phyloP scores from a whole-genome alignment of 139 green algal species.

The Desmodesmus armatus region DNA sequence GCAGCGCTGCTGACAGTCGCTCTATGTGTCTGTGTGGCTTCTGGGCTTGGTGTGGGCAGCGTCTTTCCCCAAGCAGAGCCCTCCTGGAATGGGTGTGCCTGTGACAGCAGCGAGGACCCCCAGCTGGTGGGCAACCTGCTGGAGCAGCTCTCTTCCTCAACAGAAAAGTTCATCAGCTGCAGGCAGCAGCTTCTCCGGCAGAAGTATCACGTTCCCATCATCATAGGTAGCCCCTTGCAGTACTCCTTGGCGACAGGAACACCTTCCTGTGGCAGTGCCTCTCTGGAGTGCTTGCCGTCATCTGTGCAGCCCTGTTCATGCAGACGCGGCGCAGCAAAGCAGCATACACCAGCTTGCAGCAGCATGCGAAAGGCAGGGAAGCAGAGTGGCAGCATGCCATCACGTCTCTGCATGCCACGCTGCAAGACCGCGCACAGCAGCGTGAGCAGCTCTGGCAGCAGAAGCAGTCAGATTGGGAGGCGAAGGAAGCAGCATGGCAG shows the following conservation, averaged over 20 bases:
- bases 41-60: too few species aligned
- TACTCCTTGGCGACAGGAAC: background rate
- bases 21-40: too few species aligned
- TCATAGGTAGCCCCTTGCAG: constrained; percentile 14
- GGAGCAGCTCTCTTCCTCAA: constrained; percentile 11
- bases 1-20: too few species aligned
- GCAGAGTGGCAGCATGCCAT: background rate
- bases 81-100: too few species aligned
- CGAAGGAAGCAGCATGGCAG: constrained; percentile 4
- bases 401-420: background rate
- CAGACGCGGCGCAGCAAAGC: background rate
- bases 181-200: constrained; percentile 4
- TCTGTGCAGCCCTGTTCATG: background rate
- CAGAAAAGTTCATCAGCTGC: background rate
- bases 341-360: constrained; percentile 13
- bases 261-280: background rate
- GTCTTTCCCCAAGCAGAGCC: too few species aligned
- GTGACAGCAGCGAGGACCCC: background rate
- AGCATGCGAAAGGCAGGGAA: background rate
- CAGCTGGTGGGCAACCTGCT: constrained; percentile 1
- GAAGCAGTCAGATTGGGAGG: too few species aligned
- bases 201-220: constrained; percentile 26
- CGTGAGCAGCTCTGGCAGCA: constrained; percentile 8
- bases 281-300: background rate
- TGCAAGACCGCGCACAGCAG: background rate